Evolutionary conservation across 2,329 filamentous ascomycete genomes (phyloP).

Genomic region (Boeremia lycopersici): DNA sequence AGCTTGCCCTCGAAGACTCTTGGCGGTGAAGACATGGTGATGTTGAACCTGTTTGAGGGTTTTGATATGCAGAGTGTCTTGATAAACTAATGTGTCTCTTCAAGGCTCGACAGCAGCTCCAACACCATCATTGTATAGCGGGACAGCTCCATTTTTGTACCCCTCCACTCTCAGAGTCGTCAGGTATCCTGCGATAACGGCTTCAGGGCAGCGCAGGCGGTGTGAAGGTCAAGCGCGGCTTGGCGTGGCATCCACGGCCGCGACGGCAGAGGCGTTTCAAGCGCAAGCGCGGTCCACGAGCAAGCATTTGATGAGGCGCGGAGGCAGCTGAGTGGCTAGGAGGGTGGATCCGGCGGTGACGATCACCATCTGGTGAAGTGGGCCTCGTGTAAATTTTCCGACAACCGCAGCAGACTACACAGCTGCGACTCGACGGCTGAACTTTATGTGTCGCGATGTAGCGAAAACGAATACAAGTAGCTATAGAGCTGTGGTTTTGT

Average conservation of each 20-base stretch:
- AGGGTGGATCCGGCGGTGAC: conserved; percentile 5
- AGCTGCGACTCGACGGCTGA: background rate
- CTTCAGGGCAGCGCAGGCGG: conserved; percentile 1
- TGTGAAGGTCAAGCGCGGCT: background rate
- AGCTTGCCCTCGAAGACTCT: conserved; percentile 68
- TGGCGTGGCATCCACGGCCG: conserved; percentile 5
- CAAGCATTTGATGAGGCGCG: background rate
- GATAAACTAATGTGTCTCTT: background rate
- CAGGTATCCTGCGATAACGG: background rate
- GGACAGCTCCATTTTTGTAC: conserved; percentile 14
- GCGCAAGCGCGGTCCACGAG: conserved; percentile 6
- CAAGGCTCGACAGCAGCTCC: background rate
- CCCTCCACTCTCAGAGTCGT: conserved; percentile 1
- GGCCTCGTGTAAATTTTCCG: conserved; percentile 8
- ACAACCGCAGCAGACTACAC: background rate
- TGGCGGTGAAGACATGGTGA: conserved; percentile 5
- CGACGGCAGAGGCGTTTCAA: conserved; percentile 10
- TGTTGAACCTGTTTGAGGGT: background rate
- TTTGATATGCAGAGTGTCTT: background rate
- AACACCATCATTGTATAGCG: background rate
- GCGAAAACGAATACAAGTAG: too few relatives aligned
- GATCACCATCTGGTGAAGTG: conserved; percentile 13
- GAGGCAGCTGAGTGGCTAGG: background rate
- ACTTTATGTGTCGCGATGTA: background rate
- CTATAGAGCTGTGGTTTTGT: too few relatives aligned